Base-by-base conservation (phyloP, 2,329 filamentous ascomycete genomes). In the Fusarium sp. region DNA sequence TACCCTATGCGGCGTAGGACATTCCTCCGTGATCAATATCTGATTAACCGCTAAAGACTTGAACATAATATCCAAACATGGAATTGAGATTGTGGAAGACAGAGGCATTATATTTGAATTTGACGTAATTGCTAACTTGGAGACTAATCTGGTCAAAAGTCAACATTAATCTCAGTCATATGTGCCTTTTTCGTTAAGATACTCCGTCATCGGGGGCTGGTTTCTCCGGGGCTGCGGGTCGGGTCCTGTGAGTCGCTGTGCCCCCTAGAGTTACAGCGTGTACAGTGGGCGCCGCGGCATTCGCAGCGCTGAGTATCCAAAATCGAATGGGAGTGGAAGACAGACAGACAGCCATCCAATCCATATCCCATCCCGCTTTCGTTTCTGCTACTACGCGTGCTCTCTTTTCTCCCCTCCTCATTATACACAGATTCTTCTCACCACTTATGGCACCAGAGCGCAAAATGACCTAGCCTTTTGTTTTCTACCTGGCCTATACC, bases 401-500 rank as follows among this genome's bases (percentile, higher is more conserved):
- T 68, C 67, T 77, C 74, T 70, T 67, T 73, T 70, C 67, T 76
- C 74, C 72, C 66, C 73, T 70, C 66, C 71, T 67, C 54, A 59
- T 53, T 63, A 66, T 74, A 67, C 69, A 61, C 74, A 54, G 53
- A 60, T 66, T 42, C 54, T 72, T 47, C 65, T 56, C 71, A 66
- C 66, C 57, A 66, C 62, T 50, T 68, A 71, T 43, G 67, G 50
- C 56, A 69, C 58, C 68, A 54, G 61, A 61, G 44, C 71, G 60
- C 73, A 79, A 74, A 64, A 79, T 79, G 77, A 71, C 69, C 64
- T 79, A 79, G 69, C 37, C 56, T 59, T 66, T 68, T 64, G 54
- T 69, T 60, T 71, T 49, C 28, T 60, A 69, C 60, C 66, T 68
- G 68, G 67, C 70, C 56, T 40, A 65, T 72, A 73, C 76, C 58